phyloP scores from a whole-genome alignment of 2,329 filamentous ascomycete genomes.

The Penicillium sp. region DNA sequence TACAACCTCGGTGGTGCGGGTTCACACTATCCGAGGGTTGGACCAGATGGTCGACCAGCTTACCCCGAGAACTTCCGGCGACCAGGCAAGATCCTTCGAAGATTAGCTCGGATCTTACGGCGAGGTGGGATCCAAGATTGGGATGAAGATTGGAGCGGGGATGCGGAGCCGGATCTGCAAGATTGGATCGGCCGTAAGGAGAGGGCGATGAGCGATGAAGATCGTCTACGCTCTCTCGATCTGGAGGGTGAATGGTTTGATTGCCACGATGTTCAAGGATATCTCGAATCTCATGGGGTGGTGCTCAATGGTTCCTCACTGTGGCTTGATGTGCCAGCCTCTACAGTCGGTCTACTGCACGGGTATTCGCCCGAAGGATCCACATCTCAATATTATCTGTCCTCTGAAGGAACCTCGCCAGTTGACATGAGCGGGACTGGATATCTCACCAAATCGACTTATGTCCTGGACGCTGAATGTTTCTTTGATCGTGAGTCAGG shows the following conservation, averaged over 20 bases:
- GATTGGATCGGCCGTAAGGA: constrained; percentile 4
- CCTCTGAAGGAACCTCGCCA: neutral
- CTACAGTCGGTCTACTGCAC: constrained; percentile 11
- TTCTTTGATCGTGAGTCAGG: constrained; percentile 27
- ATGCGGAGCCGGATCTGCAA: constrained; percentile 7
- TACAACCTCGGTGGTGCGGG: constrained; percentile 62
- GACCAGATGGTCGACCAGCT: constrained; percentile 36
- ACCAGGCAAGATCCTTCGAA: constrained; percentile 23
- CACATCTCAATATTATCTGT: constrained; percentile 12
- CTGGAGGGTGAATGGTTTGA: constrained; percentile 77
- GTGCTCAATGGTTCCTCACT: constrained; percentile 29
- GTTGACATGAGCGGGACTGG: neutral
- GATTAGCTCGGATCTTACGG: constrained; percentile 18
- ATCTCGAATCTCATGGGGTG: constrained; percentile 49
- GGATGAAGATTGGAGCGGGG: constrained; percentile 26
- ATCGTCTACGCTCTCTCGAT: constrained; percentile 50
- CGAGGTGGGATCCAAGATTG: constrained; percentile 22
- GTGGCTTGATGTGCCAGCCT: constrained; percentile 25
- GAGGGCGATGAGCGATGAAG: constrained; percentile 19
- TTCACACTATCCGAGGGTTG: constrained; percentile 57
- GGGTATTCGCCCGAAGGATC: constrained; percentile 9
- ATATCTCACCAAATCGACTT: constrained; percentile 1
- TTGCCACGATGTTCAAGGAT: constrained; percentile 71
- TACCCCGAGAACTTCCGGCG: constrained; percentile 32
- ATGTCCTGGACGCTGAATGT: constrained; percentile 26